These are phyloP conservation scores for Sanguinoderma infundibulare DNA, from an alignment of 1,284 basidiomycete species.

Conservation along the genomic window DNA sequence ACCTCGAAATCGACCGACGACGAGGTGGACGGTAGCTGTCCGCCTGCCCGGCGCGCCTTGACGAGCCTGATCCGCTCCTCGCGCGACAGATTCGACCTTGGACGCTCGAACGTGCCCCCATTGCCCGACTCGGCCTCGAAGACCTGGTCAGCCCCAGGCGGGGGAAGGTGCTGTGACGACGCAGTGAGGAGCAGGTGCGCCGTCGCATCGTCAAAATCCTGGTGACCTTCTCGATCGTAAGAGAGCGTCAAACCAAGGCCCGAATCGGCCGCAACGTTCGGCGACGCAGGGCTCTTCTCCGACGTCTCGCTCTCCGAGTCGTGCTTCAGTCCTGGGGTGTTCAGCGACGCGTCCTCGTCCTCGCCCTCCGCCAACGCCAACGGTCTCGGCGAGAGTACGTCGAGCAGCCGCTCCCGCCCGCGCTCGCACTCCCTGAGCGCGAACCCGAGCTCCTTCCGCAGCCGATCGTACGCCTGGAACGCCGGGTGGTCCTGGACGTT, in stretches of 20 bases:
- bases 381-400: conserved; percentile 48
- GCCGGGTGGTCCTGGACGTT: conserved; percentile 45
- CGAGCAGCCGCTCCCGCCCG: conserved; percentile 64
- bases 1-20: conserved; percentile 1
- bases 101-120: conserved; percentile 47
- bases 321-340: conserved; percentile 53
- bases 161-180: conserved; percentile 56
- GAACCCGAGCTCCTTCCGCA: conserved; percentile 74
- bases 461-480: conserved; percentile 68
- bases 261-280: conserved; percentile 12
- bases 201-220: conserved; percentile 56
- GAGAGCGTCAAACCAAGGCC: conserved; percentile 22
- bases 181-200: conserved; percentile 55
- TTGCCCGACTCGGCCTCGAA: conserved; percentile 67
- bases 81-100: conserved; percentile 64
- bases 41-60: conserved; percentile 56
- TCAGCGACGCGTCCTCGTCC: conserved; percentile 43
- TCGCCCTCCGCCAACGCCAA: conserved; percentile 34
- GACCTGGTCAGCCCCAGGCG: conserved; percentile 73
- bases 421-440: conserved; percentile 81
- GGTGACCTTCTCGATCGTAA: conserved; percentile 19
- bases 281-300: conserved; percentile 47
- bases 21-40: conserved; percentile 10
- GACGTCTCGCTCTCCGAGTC: conserved; percentile 58
- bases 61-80: conserved; percentile 72